Evolutionary conservation across 805 yeast species (phyloP), one percentile per base, ranked within the genome.

Genomic region (Cyberlindnera mississippiensis): DNA sequence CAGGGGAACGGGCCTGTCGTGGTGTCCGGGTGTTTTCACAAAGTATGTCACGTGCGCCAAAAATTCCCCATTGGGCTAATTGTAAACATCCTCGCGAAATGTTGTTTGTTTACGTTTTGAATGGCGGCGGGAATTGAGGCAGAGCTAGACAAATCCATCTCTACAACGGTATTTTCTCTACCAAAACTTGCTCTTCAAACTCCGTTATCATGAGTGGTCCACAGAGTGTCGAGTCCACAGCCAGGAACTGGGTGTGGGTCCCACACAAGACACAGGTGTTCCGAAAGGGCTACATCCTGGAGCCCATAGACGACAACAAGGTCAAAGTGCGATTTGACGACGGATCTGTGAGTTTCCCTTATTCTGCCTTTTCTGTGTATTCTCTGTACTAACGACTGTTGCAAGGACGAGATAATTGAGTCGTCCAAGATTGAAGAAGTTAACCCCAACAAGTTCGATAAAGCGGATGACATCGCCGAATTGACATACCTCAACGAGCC

Each of bases 401-500:
- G 8, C 9, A 12, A 51, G 51, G 54, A 61, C 31, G 51, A 66
- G 37, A 59, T 63, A n/a, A 68, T 78, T 5, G 68, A 69, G 19
- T 66, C 72, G 10, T 61, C 59, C 16, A 62, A 66, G 39, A 72
- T 69, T 17, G 82, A 82, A 50, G 78, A 76, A 54, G 87, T 90
- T 38, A 93, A 93, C 57, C 99, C 99, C 1, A 71, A 81, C 8
- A 85, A 85, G 52, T 93, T 93, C 62, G 95, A 93, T 62, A 83
- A 80, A 54, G 91, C 95, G 46, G 80, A 85, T 52, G 96, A 93
- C 56, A 87, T 93, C 90, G 98, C 98, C 0, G 96, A 90, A 52
- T 71, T 93, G 49, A 93, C 99, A 1, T 88, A 82, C 62, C 70
- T 93, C 47, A 93, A 91, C 61, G 99, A 93, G 60, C 96, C 99